Conservation (phyloP, 2,329 filamentous ascomycete genomes). For the Scedosporium boydii region DNA sequence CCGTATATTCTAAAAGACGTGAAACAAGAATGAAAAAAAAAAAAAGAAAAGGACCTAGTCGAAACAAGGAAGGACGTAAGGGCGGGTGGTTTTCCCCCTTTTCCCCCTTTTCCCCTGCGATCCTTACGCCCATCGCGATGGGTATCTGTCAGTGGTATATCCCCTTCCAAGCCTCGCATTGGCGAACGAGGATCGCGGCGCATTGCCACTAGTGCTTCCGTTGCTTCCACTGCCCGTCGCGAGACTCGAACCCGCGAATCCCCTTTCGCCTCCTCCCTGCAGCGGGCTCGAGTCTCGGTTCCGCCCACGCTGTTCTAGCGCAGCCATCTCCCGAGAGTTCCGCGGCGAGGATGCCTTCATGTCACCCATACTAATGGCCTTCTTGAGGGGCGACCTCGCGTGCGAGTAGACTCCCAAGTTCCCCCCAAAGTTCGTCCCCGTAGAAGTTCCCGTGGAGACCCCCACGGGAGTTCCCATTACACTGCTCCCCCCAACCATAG, state of each 20-base stretch:
- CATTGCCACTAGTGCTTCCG: not conserved
- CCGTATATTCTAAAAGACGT: no score
- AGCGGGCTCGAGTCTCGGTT: not conserved
- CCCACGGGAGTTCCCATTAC: not conserved
- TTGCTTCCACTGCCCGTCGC: not conserved
- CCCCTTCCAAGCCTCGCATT: not conserved
- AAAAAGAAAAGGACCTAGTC: no score
- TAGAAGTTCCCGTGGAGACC: slow-evolving; percentile 10
- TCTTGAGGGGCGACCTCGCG: slow-evolving; percentile 73
- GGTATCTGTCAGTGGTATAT: not conserved
- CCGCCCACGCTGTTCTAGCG: slow-evolving; percentile 38
- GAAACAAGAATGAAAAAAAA: no score
- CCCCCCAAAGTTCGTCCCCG: slow-evolving; percentile 45
- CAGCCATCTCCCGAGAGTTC: slow-evolving; percentile 54
- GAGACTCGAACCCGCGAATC: not conserved
- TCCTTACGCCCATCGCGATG: not conserved
- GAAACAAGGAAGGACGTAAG: no score
- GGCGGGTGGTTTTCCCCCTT: no score
- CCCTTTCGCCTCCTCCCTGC: not conserved
- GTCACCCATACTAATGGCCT: slow-evolving; percentile 56
- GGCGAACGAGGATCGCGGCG: not conserved
- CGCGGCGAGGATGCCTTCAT: slow-evolving; percentile 40
- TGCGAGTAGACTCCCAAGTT: slow-evolving; percentile 74
- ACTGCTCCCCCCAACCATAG: slow-evolving; percentile 4
- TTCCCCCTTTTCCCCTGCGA: not conserved